Percentiles rank a stretch among this genome's conserved stretches.
Evolutionary conservation across 2,329 filamentous ascomycete genomes (phyloP).

Genomic region (Penicillium sp.): DNA sequence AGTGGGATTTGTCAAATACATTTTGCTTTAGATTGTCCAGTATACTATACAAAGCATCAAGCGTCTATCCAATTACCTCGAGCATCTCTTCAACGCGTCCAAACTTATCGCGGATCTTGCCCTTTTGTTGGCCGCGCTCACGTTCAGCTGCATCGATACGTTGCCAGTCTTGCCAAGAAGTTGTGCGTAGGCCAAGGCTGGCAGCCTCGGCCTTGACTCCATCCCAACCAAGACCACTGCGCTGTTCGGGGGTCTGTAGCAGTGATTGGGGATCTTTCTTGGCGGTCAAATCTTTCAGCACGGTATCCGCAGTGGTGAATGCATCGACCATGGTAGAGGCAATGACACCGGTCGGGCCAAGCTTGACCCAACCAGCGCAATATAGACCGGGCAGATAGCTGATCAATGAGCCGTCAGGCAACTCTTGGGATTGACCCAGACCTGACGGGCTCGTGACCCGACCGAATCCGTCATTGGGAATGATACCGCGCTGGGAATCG

Average conservation of each 20-base stretch:
- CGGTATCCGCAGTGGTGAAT: slow-evolving; percentile 83
- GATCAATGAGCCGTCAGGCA: slow-evolving; percentile 49
- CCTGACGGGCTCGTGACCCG: slow-evolving; percentile 62
- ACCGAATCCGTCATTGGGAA: slow-evolving; percentile 81
- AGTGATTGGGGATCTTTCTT: slow-evolving; percentile 46
- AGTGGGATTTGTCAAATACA: slow-evolving; percentile 1
- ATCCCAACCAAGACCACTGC: slow-evolving; percentile 72
- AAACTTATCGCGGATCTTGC: slow-evolving; percentile 79
- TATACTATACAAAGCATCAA: slow-evolving; percentile 19
- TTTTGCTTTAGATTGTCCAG: slow-evolving; percentile 11
- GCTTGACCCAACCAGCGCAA: slow-evolving; percentile 95
- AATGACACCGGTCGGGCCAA: slow-evolving; percentile 92
- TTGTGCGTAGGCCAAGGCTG: slow-evolving; percentile 62
- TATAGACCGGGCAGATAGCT: slow-evolving; percentile 75
- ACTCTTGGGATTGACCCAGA: slow-evolving; percentile 31
- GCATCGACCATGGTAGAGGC: slow-evolving; percentile 95
- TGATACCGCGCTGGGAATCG: slow-evolving; percentile 72
- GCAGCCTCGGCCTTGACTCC: slow-evolving; percentile 69
- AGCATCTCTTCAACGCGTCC: slow-evolving; percentile 64
- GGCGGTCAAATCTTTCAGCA: slow-evolving; percentile 75
- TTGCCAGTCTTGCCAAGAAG: slow-evolving; percentile 86
- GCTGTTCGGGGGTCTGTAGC: slow-evolving; percentile 50
- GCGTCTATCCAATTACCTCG: slow-evolving; percentile 41
- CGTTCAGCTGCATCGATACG: slow-evolving; percentile 81
- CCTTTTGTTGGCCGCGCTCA: slow-evolving; percentile 66